Conservation (phyloP, 345 rosid genomes). For the Salix arbutifolia region DNA sequence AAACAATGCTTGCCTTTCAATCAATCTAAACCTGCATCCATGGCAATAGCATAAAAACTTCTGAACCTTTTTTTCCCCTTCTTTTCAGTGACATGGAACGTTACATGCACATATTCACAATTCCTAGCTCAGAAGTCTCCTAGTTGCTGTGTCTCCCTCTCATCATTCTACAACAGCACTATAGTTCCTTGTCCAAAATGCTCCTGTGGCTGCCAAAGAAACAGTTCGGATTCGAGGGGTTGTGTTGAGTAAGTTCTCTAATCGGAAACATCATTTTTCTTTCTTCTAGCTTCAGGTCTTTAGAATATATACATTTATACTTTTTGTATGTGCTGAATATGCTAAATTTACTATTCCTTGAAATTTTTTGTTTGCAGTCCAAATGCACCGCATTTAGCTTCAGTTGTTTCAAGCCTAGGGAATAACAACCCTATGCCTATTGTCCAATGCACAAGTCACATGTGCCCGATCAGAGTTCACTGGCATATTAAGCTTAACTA, state of each 20-base stretch:
- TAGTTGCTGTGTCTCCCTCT: slow-evolving; percentile 85
- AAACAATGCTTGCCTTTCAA: not conserved
- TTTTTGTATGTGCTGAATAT: not conserved
- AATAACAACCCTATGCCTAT: slow-evolving; percentile 47
- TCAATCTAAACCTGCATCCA: not conserved
- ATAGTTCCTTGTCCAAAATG: slow-evolving; percentile 75
- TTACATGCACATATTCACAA: slow-evolving; percentile 83
- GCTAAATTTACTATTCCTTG: not conserved
- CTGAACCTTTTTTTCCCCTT: slow-evolving; percentile 9
- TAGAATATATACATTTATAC: not conserved
- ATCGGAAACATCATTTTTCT: not conserved
- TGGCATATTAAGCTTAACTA: slow-evolving; percentile 86
- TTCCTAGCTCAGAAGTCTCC: slow-evolving; percentile 69
- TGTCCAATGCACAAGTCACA: slow-evolving; percentile 71
- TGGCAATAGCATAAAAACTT: not conserved
- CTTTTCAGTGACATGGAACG: slow-evolving; percentile 85
- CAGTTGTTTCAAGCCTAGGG: slow-evolving; percentile 46
- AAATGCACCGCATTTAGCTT: slow-evolving; percentile 51
- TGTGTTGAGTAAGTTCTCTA: slow-evolving; percentile 71
- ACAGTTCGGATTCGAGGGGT: slow-evolving; percentile 36
- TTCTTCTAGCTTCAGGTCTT: not conserved
- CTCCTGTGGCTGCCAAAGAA: slow-evolving; percentile 80
- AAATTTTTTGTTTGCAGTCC: slow-evolving; percentile 42
- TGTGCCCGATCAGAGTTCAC: slow-evolving; percentile 91
- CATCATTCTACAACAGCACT: slow-evolving; percentile 73